These are phyloP conservation scores for Ustulina deusta DNA, from an alignment of 2,329 filamentous ascomycete species.

Conservation along the genomic window DNA sequence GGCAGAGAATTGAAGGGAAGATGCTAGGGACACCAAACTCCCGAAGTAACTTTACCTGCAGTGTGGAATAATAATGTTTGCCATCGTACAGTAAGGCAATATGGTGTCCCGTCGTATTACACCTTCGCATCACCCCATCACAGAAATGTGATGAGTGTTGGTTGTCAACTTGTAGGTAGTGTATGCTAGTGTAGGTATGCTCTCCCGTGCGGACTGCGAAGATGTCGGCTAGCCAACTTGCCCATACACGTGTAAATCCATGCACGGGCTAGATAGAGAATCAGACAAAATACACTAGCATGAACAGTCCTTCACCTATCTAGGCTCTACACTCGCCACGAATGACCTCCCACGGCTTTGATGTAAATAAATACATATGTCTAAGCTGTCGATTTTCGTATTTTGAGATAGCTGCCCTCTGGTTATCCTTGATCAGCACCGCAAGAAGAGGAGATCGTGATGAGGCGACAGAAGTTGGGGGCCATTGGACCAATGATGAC, in stretches of 20 bases:
- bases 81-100: constrained; percentile 17
- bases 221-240: background rate
- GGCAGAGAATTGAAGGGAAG: background rate
- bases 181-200: background rate
- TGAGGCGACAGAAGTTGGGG: constrained; percentile 16
- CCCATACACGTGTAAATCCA: background rate
- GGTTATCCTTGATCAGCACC: constrained; percentile 17
- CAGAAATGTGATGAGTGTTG: constrained; percentile 11
- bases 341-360: background rate
- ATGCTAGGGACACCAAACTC: background rate
- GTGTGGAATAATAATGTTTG: constrained; percentile 5
- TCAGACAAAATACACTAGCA: background rate
- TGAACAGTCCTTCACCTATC: too few species aligned
- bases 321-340: background rate
- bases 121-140: constrained; percentile 27
- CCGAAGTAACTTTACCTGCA: background rate
- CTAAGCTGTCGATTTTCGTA: background rate
- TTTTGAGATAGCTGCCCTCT: background rate
- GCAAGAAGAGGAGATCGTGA: constrained; percentile 27
- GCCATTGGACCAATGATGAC: constrained; percentile 19
- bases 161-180: background rate
- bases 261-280: background rate
- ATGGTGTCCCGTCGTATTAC: constrained; percentile 9
- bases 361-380: background rate
- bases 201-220: constrained; percentile 10